Evolutionary conservation across 2,329 filamentous ascomycete species (phyloP).

Genomic region (Cryphonectria radicalis): DNA sequence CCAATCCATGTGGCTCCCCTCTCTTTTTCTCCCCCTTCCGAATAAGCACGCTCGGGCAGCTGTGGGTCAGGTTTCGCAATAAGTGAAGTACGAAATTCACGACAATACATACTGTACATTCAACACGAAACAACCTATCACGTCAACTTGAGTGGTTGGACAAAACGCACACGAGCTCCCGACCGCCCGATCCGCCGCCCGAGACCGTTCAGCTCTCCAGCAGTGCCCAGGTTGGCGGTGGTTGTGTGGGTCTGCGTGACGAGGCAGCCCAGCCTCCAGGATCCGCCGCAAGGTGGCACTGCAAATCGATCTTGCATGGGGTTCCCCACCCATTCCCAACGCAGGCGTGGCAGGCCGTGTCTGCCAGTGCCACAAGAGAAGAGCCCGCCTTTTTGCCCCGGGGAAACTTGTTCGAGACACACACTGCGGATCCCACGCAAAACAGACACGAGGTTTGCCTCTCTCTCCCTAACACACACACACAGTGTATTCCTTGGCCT

Average conservation of each 20-base stretch:
- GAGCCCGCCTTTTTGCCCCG: neutral
- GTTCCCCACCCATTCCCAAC: neutral
- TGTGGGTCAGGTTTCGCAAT: no score
- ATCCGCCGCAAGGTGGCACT: slow-evolving; percentile 11
- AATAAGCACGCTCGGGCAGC: no score
- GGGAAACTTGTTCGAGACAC: slow-evolving; percentile 9
- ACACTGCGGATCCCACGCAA: slow-evolving; percentile 7
- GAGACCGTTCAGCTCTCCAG: neutral
- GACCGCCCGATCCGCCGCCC: neutral
- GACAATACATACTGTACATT: neutral
- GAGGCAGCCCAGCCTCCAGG: slow-evolving; percentile 9
- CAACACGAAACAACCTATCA: neutral
- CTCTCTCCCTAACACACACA: neutral
- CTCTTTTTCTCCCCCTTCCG: no score
- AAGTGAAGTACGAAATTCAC: neutral
- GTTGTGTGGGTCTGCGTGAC: slow-evolving; percentile 12
- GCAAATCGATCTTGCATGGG: slow-evolving; percentile 3
- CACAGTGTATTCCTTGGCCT: neutral
- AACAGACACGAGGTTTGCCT: slow-evolving; percentile 10
- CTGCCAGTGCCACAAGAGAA: neutral
- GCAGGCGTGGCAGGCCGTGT: neutral
- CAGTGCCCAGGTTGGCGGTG: neutral
- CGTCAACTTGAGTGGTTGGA: neutral
- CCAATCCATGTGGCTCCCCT: no score
- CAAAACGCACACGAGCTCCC: neutral